These are phyloP conservation scores for Cucurbita moschata DNA, from an alignment of 306 rosid species.

Conservation along the genomic window DNA sequence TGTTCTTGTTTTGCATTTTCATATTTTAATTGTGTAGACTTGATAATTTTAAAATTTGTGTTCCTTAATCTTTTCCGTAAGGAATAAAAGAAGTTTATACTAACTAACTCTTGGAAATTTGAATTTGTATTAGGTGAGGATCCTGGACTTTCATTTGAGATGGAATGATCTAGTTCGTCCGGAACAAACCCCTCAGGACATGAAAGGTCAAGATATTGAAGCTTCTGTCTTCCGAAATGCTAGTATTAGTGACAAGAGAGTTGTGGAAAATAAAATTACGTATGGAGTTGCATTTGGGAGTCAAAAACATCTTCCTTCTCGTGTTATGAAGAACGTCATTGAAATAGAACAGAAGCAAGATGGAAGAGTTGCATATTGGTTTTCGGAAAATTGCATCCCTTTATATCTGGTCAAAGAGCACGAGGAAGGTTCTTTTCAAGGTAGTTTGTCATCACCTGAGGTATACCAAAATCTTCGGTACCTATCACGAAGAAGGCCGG, in stretches of 20 bases:
- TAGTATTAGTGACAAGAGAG: constrained; percentile 43
- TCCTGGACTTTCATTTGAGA: constrained; percentile 65
- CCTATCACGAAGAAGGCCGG: constrained; percentile 29
- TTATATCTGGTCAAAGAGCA: constrained; percentile 73
- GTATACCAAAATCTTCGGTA: constrained; percentile 23
- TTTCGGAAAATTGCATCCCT: constrained; percentile 69
- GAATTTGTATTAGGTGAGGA: constrained; percentile 68
- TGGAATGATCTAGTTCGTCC: constrained; percentile 95
- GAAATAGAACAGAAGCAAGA: constrained; percentile 45
- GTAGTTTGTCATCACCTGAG: constrained; percentile 15
- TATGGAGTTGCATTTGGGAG: constrained; percentile 72
- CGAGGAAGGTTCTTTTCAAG: constrained; percentile 36
- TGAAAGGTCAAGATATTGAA: constrained; percentile 72
- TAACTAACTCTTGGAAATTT: constrained; percentile 3
- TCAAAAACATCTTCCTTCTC: constrained; percentile 93
- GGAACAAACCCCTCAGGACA: constrained; percentile 66
- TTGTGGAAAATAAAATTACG: constrained; percentile 32
- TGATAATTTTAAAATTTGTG: constrained; percentile 1
- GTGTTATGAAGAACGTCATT: constrained; percentile 68
- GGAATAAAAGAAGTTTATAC: constrained; percentile 2
- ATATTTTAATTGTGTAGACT: constrained; percentile 5
- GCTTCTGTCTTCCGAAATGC: constrained; percentile 93
- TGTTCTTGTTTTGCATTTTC: not conserved
- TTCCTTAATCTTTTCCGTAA: not conserved
- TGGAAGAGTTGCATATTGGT: constrained; percentile 69